A percentile compares a stretch with the other conserved stretches of the same genome.
phyloP scores from a whole-genome alignment of 306 rosid species.

The Abrus precatorius region DNA sequence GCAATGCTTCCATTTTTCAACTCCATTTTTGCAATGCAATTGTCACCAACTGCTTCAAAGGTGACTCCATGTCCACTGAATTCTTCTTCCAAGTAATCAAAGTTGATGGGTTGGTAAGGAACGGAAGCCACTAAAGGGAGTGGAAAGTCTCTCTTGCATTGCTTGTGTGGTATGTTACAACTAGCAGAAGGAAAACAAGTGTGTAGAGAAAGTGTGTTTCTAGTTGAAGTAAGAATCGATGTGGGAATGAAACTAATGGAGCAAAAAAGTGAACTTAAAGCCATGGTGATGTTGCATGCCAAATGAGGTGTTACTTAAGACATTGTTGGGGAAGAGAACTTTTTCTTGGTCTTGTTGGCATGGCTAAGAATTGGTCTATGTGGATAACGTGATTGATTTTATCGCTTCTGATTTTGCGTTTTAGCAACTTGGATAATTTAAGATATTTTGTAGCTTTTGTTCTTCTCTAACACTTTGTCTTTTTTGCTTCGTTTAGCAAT shows the following conservation, averaged over 20 bases:
- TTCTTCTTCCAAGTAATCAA: slow-evolving; percentile 73
- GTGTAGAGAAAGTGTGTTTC: slow-evolving; percentile 40
- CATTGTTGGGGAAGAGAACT: slow-evolving; percentile 10
- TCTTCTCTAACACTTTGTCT: slow-evolving; percentile 25
- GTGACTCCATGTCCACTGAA: slow-evolving; percentile 90
- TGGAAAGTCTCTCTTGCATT: slow-evolving; percentile 53
- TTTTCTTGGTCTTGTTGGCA: slow-evolving; percentile 19
- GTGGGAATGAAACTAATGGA: slow-evolving; percentile 47
- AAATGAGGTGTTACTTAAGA: slow-evolving; percentile 20
- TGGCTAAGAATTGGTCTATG: slow-evolving; percentile 40
- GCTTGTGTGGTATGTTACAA: slow-evolving; percentile 29
- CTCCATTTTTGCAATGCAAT: slow-evolving; percentile 69
- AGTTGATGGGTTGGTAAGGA: slow-evolving; percentile 72
- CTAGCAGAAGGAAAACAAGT: neutral
- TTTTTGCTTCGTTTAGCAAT: neutral
- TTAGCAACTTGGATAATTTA: slow-evolving; percentile 34
- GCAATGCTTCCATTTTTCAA: slow-evolving; percentile 76
- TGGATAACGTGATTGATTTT: slow-evolving; percentile 45
- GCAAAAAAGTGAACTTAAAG: slow-evolving; percentile 50
- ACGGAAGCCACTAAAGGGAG: slow-evolving; percentile 68
- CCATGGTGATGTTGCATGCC: slow-evolving; percentile 55
- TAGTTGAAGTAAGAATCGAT: slow-evolving; percentile 25
- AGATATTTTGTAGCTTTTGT: slow-evolving; percentile 38
- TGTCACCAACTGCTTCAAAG: slow-evolving; percentile 73
- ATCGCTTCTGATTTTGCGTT: neutral